A percentile compares a stretch with the other conserved stretches of the same genome.
These are phyloP conservation scores for Penicillium psychrofluorescens DNA, from an alignment of 495 filamentous ascomycete genomes.

Conservation along the genomic window DNA sequence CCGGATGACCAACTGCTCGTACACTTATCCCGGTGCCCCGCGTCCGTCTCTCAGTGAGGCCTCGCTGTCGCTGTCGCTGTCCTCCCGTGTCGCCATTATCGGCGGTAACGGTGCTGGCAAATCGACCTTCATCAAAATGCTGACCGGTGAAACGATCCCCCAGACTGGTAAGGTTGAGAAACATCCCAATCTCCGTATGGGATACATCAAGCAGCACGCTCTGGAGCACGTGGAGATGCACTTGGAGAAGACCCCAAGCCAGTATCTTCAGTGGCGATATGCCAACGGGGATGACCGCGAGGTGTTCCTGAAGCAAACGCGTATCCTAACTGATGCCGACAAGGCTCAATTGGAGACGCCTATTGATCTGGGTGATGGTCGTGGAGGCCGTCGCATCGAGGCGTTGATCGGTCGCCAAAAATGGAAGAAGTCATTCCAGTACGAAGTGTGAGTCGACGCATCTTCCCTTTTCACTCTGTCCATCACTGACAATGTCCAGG, in stretches of 20 bases:
- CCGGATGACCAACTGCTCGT: conserved; percentile 86
- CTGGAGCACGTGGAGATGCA: conserved; percentile 99
- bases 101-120: conserved; percentile 98
- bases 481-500: conserved; percentile 27
- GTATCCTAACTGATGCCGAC: conserved; percentile 78
- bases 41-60: conserved; percentile 86
- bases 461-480: neutral
- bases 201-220: conserved; percentile 99
- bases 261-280: conserved; percentile 98
- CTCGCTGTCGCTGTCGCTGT: conserved; percentile 78
- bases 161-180: conserved; percentile 88
- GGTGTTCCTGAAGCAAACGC: conserved; percentile 95
- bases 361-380: conserved; percentile 77
- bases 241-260: conserved; percentile 96
- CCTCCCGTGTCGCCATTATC: conserved; percentile 91
- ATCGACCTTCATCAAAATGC: conserved; percentile 93
- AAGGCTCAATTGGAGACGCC: conserved; percentile 83
- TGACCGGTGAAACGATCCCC: conserved; percentile 93
- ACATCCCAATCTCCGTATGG: conserved; percentile 97
- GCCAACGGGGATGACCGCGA: conserved; percentile 95
- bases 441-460: conserved; percentile 67
- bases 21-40: conserved; percentile 76
- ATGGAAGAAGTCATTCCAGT: conserved; percentile 98
- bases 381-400: conserved; percentile 71
- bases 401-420: conserved; percentile 93